Evolutionary conservation across 495 filamentous ascomycete species (phyloP).

Genomic region (Hypoxylon rickii): DNA sequence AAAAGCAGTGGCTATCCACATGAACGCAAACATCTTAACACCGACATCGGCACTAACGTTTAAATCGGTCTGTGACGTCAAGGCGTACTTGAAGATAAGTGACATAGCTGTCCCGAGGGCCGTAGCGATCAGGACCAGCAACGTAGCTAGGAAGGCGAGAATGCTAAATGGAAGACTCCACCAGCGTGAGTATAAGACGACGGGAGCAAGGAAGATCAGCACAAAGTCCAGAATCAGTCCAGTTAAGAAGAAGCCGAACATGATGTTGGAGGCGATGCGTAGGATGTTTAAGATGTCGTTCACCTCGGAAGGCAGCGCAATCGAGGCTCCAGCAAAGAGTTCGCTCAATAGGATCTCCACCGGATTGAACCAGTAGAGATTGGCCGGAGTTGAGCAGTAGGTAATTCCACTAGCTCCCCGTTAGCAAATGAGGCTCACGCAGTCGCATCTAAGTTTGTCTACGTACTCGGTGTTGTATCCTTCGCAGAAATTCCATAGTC

Average conservation of each 20-base stretch:
- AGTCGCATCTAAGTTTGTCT: not conserved
- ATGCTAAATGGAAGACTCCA: constrained; percentile 55
- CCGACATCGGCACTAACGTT: constrained; percentile 78
- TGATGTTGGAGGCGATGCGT: constrained; percentile 77
- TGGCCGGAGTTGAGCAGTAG: constrained; percentile 66
- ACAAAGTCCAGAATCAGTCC: constrained; percentile 69
- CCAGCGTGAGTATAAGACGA: constrained; percentile 52
- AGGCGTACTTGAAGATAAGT: constrained; percentile 73
- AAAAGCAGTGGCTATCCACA: constrained; percentile 80
- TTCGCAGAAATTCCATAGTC: constrained; percentile 88
- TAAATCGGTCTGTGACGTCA: constrained; percentile 63
- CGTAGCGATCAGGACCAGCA: constrained; percentile 69
- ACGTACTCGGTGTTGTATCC: constrained; percentile 67
- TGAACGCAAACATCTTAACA: constrained; percentile 78
- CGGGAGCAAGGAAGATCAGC: constrained; percentile 49
- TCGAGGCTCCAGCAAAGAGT: constrained; percentile 79
- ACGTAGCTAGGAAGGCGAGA: constrained; percentile 66
- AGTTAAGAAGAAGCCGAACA: constrained; percentile 87
- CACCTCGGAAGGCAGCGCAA: constrained; percentile 76
- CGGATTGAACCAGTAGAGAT: constrained; percentile 89
- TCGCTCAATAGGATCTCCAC: constrained; percentile 77
- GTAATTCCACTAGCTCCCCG: constrained; percentile 64
- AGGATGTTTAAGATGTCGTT: constrained; percentile 73
- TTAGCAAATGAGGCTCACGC: constrained; percentile 14
- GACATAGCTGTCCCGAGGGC: constrained; percentile 82